Percentiles rank a stretch among this genome's conserved stretches.
These are phyloP conservation scores for Neoarthrinium moseri DNA, from an alignment of 2,329 filamentous ascomycete genomes.

Conservation along the genomic window DNA sequence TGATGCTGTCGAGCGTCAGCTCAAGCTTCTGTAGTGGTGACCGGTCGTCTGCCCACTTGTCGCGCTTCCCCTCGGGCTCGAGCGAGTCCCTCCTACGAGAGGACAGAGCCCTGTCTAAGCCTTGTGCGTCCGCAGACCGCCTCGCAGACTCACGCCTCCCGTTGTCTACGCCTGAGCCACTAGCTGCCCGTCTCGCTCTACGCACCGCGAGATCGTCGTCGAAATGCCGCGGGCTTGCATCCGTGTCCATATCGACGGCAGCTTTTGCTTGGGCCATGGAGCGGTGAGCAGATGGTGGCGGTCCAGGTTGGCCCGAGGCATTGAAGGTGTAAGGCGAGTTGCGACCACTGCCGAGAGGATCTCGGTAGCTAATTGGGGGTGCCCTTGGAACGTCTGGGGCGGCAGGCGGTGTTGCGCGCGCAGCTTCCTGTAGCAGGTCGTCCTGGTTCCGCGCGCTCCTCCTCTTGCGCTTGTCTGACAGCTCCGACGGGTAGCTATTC, in stretches of 20 bases:
- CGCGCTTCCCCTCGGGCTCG: slow-evolving; percentile 40
- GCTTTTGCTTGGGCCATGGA: slow-evolving; percentile 19
- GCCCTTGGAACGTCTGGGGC: slow-evolving; percentile 62
- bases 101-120: slow-evolving; percentile 19
- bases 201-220: slow-evolving; percentile 19
- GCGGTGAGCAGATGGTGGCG: slow-evolving; percentile 24
- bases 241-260: slow-evolving; percentile 26
- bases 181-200: slow-evolving; percentile 8
- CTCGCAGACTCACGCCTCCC: slow-evolving; percentile 22
- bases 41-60: slow-evolving; percentile 72
- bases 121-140: slow-evolving; percentile 26
- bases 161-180: slow-evolving; percentile 12
- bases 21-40: slow-evolving; percentile 94
- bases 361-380: slow-evolving; percentile 57
- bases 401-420: slow-evolving; percentile 40
- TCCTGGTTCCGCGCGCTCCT: slow-evolving; percentile 42
- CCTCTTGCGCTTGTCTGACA: slow-evolving; percentile 40
- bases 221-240: slow-evolving; percentile 26
- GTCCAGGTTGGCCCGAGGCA: slow-evolving; percentile 27
- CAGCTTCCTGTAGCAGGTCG: slow-evolving; percentile 33
- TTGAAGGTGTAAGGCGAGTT: slow-evolving; percentile 27
- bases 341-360: slow-evolving; percentile 41
- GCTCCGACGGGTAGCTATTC: slow-evolving; percentile 40
- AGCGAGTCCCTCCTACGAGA: slow-evolving; percentile 36
- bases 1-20: slow-evolving; percentile 85